Percentiles rank a stretch among this genome's conserved stretches.
Evolutionary conservation across 2,329 filamentous ascomycete genomes (phyloP).

Genomic region (Aspergillus fructus): DNA sequence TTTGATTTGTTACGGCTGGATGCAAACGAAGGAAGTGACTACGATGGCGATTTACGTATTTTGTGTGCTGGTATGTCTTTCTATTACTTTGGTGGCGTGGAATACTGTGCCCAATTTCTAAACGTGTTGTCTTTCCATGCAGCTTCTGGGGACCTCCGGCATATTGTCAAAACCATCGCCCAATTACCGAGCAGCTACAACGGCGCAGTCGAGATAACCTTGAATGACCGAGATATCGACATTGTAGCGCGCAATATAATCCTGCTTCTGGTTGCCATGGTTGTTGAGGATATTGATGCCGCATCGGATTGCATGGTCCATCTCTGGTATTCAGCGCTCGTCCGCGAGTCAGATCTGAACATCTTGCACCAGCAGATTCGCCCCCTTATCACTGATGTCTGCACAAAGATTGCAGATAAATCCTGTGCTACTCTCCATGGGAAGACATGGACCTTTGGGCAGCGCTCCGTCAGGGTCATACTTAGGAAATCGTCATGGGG

Average conservation of each 20-base stretch:
- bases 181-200: constrained; percentile 31
- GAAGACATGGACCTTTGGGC: constrained; percentile 34
- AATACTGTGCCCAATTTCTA: too few relatives aligned
- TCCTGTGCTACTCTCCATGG: constrained; percentile 20
- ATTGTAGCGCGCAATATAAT: constrained; percentile 43
- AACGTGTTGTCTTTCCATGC: not conserved
- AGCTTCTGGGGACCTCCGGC: constrained; percentile 49
- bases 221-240: constrained; percentile 44
- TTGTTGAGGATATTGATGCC: constrained; percentile 14
- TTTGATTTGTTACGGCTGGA: constrained; percentile 38
- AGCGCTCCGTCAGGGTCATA: constrained; percentile 26
- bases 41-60: constrained; percentile 24
- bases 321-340: constrained; percentile 48
- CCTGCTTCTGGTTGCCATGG: constrained; percentile 38
- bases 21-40: constrained; percentile 28
- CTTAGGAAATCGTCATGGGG: constrained; percentile 35
- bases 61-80: constrained; percentile 35
- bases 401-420: not conserved
- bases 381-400: constrained; percentile 33
- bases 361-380: constrained; percentile 26
- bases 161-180: constrained; percentile 43
- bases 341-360: constrained; percentile 26
- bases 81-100: too few relatives aligned
- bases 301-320: constrained; percentile 42
- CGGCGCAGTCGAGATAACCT: constrained; percentile 21